phyloP scores from a whole-genome alignment of 2,329 filamentous ascomycete species.

The Arthroderma uncinatum region DNA sequence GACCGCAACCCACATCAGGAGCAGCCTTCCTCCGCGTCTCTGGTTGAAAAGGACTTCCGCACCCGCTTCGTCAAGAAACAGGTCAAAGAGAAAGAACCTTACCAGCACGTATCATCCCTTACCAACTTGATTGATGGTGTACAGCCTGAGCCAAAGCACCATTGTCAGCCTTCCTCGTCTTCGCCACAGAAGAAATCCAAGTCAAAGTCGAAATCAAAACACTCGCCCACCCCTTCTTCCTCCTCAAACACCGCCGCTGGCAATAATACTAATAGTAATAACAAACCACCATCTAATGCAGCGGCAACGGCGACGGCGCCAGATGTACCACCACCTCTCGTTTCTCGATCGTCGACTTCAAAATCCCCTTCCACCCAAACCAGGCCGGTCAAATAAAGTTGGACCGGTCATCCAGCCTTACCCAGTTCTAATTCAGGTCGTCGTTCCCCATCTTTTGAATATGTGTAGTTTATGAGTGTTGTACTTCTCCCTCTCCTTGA shows the following conservation, averaged over 20 bases:
- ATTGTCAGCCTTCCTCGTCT: neutral
- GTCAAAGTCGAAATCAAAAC: slow-evolving; percentile 5
- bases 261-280: slow-evolving; percentile 6
- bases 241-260: slow-evolving; percentile 20
- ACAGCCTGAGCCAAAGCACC: slow-evolving; percentile 1
- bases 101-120: slow-evolving; percentile 14
- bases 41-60: slow-evolving; percentile 31
- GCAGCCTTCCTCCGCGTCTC: slow-evolving; percentile 11
- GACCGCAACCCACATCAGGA: neutral
- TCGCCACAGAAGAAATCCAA: neutral
- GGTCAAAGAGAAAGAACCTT: slow-evolving; percentile 13
- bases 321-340: neutral
- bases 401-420: neutral
- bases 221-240: slow-evolving; percentile 8
- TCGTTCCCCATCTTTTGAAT: neutral
- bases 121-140: slow-evolving; percentile 10
- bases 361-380: neutral
- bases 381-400: neutral
- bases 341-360: neutral
- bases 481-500: neutral
- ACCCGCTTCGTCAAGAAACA: slow-evolving; percentile 27
- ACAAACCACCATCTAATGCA: neutral
- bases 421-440: neutral
- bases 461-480: neutral
- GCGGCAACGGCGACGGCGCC: neutral